Base-by-base conservation (phyloP, 1,284 basidiomycete genomes). In the Butyriboletus appendiculatus region DNA sequence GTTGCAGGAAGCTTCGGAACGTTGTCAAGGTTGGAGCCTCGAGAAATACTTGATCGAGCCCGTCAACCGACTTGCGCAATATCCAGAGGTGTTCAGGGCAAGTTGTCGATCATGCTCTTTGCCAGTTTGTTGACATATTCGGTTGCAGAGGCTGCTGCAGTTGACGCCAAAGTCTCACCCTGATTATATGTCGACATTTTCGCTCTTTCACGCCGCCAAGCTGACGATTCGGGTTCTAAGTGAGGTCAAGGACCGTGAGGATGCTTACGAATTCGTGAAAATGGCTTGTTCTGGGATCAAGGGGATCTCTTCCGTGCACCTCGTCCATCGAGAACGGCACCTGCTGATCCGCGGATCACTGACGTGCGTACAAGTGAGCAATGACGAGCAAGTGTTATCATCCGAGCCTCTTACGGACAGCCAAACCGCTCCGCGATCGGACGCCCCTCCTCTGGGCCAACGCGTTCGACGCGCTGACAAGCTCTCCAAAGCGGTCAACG, bases 241-340 rank as follows among this genome's bases (percentile, higher is more conserved):
- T 47, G 90, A 93, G 59, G 90, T 94, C 57, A 94, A 94, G 67
- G 73, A 80, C 5, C 81, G 90, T 18, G 92, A 95, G 70, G 90
- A 93, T 53, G 91, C 94, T 59, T 92, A 93, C 66, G 81, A 86
- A 24, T 73, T 84, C 44, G 75, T 90, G 32, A 88, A 88, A 66
- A 70, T 76, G n/a, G 75, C 92, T 16, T 73, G 82, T 16, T 68
- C 74, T 11, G 76, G 79, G 0, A 81, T 95, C 50, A 75, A 80
- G 22, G 88, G 86, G 1, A 65, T 92, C 2, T 81, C 71, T 7
- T 60, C 74, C 2, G 71, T 75, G 28, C 70, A 75, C 34, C 74
- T 96, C 5, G 85, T 87, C 1, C 76, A 76, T 34, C 79, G 92
- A 33, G 90, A 91, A 55, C 81, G 94, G 20, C 76, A 85, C 38